Base-by-base conservation (phyloP, 2,329 filamentous ascomycete species). In the Talaromyces sp. region DNA sequence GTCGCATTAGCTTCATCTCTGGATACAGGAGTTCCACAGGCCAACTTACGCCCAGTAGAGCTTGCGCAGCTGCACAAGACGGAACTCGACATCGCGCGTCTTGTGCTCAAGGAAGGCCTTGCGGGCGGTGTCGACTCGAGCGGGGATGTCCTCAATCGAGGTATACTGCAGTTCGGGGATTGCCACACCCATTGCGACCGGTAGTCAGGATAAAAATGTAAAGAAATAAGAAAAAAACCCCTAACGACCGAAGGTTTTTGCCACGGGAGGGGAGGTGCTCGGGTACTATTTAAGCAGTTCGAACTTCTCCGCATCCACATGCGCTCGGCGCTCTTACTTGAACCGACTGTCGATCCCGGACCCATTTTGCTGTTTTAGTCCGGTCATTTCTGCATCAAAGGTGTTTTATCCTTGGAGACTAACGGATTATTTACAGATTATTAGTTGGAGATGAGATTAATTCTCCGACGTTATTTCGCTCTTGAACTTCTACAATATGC, bases 31-130 rank as follows among this genome's bases (percentile, higher is more conserved):
- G 24, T 43, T 33, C 19, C 4, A 37, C 7, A 4, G 36, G 40
- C 35, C 37, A 17, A 68, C 73, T 73, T 62, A 81, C 79, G 84
- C 91, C 94, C 94, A 97, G 80, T 96, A 97, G 51, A 97, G 86
- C 81, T 91, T 93, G 64, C 92, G 88, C 56, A 99, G 85, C 80
- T 97, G 94, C 49, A 85, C 81, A 58, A 92, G 80, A 58, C 94
- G 86, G 77, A 88, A 97, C 66, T 90, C 83, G 55, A 97, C 70
- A 49, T 90, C 82, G 69, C 91, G 91, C 39, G 92, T 97, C 76
- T 87, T 89, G 71, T 91, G 86, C 16, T 89, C 82, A 63, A 82
- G 81, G 75, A 90, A 97, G n/a, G 87, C 85, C 47, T 80, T 75
- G 67, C 86, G 86, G 39, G 88, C 76, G 6, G 77, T 81, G 51